These are phyloP conservation scores for Beauveria australis DNA, from an alignment of 2,329 filamentous ascomycete genomes.

Conservation along the genomic window DNA sequence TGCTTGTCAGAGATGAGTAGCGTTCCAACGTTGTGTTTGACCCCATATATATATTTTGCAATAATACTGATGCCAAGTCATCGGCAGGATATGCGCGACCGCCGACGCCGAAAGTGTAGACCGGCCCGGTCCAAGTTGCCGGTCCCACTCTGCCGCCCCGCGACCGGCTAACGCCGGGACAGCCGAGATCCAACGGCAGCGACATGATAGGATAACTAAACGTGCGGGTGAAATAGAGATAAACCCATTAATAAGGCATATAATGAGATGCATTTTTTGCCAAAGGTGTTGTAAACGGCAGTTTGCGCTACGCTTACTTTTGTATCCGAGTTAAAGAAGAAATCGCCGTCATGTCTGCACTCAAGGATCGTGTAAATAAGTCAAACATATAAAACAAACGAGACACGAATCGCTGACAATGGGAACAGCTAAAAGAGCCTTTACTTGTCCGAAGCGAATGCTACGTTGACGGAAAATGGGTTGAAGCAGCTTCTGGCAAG, in stretches of 20 bases:
- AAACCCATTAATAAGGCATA: too few species aligned
- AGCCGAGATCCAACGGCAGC: neutral
- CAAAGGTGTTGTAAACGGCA: too few species aligned
- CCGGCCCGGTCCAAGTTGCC: constrained; percentile 4
- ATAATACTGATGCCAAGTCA: neutral
- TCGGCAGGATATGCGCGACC: neutral
- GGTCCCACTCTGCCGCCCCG: constrained; percentile 5
- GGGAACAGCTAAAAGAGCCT: constrained; percentile 47
- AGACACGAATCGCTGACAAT: neutral
- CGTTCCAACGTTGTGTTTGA: too few species aligned
- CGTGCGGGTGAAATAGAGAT: too few species aligned
- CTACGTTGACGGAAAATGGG: constrained; percentile 73
- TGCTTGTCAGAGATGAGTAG: neutral
- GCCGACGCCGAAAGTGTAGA: neutral
- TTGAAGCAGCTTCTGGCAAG: constrained; percentile 61
- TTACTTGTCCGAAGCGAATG: constrained; percentile 61
- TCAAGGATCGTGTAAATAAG: neutral
- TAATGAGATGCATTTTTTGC: neutral
- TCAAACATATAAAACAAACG: neutral
- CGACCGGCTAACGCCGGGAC: neutral
- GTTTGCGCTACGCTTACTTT: neutral
- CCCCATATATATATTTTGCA: neutral
- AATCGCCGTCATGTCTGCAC: neutral
- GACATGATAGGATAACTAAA: neutral
- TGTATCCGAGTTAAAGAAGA: too few species aligned